Evolutionary conservation across 2,329 filamentous ascomycete species (phyloP), one percentile per base, ranked within the genome.

Genomic region (Fusarium devonianum): DNA sequence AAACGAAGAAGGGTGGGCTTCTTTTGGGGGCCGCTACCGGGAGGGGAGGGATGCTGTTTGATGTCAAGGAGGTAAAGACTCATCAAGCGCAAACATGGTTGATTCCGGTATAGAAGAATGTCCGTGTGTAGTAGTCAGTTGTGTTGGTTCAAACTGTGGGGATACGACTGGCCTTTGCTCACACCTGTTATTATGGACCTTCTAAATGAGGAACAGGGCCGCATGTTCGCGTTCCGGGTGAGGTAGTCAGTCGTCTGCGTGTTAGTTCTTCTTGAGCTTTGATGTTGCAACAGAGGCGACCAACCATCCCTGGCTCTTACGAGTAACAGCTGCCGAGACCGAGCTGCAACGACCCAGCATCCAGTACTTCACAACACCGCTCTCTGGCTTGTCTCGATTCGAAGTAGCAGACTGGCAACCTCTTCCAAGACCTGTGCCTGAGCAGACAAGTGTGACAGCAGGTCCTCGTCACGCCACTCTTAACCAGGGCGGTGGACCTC

Each of bases 21-120:
- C 11, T 16, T 28, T 29, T 30, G 8, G 10, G 3, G 12, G 35
- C 23, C 38, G 26, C 22, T 25, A 18, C 30, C 41, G 13, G 41
- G 45, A 7, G 45, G 37, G 36, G 44, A 47, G 37, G 36, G 44
- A 47, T 42, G 18, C n/a, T 40, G 40, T 36, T 47, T 56, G 45
- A 40, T 51, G 40, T 37, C 36, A 50, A 45, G 53, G 46, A 42
- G 23, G 10, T 34, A 17, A 30, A 26, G 23, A 12, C n/a, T n/a
- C n/a, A 26, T 26, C 23, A 49, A 26, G 34, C 30, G 36, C 35
- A 44, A 44, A 39, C 29, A 48, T 38, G 26, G 9, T 6, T 16
- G 4, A 32, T 17, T 18, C 17, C 32, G 32, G 32, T 9, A 40
- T 25, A 17, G 13, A 21, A 14, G 7, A 42, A 41, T 34, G 23